phyloP scores from a whole-genome alignment of 352 stramenopile genomes.

The Globisporangium orthogonon region DNA sequence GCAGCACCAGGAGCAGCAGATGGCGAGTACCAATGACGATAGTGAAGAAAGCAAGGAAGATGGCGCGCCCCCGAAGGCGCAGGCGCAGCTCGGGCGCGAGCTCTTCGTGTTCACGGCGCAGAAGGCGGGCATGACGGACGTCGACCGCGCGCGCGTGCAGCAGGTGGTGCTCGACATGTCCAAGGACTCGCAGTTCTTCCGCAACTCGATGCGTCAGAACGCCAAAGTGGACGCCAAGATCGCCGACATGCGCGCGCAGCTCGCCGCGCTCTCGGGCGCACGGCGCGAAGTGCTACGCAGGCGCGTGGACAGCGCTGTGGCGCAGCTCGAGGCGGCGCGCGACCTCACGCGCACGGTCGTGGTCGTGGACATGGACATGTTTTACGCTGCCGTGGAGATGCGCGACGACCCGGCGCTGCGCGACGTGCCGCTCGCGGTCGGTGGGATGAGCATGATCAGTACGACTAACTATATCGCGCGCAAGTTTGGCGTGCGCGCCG shows the following conservation, averaged over 20 bases:
- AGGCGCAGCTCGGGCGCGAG: conserved; percentile 13
- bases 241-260: conserved; percentile 50
- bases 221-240: conserved; percentile 85
- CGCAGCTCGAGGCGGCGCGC: conserved; percentile 45
- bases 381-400: conserved; percentile 96
- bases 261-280: conserved; percentile 43
- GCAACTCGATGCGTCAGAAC: conserved; percentile 88
- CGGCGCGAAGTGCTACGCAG: conserved; percentile 23
- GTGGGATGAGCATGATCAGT: conserved; percentile 91
- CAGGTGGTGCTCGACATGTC: conserved; percentile 92
- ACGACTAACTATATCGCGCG: conserved; percentile 95
- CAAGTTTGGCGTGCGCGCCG: conserved; percentile 91
- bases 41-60: conserved; percentile 3
- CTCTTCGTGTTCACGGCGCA: conserved; percentile 83
- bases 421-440: conserved; percentile 90
- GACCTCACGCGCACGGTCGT: conserved; percentile 72
- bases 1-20: neutral
- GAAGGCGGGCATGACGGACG: conserved; percentile 86
- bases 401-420: conserved; percentile 85
- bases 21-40: neutral
- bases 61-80: neutral
- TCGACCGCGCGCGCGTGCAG: conserved; percentile 89
- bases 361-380: conserved; percentile 97
- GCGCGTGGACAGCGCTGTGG: conserved; percentile 36
- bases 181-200: conserved; percentile 91